Conservation (phyloP, 1,284 basidiomycete species). For the Rhizopogon parksii region DNA sequence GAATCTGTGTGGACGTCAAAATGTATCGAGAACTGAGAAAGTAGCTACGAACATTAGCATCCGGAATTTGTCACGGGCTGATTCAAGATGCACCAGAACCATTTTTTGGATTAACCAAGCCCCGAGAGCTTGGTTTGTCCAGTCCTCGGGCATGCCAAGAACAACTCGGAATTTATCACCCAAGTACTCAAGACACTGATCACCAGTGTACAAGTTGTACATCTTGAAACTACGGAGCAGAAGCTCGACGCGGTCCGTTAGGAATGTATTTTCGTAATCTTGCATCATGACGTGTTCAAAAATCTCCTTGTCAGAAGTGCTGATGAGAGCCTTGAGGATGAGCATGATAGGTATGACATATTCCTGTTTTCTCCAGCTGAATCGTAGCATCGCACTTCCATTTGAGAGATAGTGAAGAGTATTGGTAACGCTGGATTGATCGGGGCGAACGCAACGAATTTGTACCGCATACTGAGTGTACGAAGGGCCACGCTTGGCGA, state of each 20-base stretch:
- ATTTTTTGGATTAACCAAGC: constrained; percentile 81
- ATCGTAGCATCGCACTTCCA: constrained; percentile 91
- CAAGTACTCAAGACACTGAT: constrained; percentile 93
- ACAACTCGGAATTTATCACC: constrained; percentile 97
- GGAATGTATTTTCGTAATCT: constrained; percentile 95
- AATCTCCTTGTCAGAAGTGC: constrained; percentile 94
- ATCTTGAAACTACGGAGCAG: constrained; percentile 95
- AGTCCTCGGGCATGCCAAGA: constrained; percentile 88
- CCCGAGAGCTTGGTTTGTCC: constrained; percentile 81
- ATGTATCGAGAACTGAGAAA: neutral
- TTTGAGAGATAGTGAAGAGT: constrained; percentile 96
- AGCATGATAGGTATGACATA: constrained; percentile 99
- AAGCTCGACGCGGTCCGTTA: constrained; percentile 97
- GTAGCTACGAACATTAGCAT: constrained; percentile 74
- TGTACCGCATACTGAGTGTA: constrained; percentile 94
- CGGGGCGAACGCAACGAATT: constrained; percentile 89
- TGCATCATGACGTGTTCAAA: constrained; percentile 98
- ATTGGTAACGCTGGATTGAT: constrained; percentile 92
- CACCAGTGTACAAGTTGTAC: constrained; percentile 84
- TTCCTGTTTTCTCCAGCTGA: constrained; percentile 98
- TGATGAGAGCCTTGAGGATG: constrained; percentile 91
- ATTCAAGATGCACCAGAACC: constrained; percentile 86
- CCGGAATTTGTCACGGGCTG: constrained; percentile 92
- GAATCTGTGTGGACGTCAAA: constrained; percentile 45
- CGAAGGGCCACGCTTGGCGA: constrained; percentile 86